A percentile compares a stretch with the other conserved stretches of the same genome.
Evolutionary conservation across 2,329 filamentous ascomycete species (phyloP).

Genomic region (Calonectria multiphialidica): DNA sequence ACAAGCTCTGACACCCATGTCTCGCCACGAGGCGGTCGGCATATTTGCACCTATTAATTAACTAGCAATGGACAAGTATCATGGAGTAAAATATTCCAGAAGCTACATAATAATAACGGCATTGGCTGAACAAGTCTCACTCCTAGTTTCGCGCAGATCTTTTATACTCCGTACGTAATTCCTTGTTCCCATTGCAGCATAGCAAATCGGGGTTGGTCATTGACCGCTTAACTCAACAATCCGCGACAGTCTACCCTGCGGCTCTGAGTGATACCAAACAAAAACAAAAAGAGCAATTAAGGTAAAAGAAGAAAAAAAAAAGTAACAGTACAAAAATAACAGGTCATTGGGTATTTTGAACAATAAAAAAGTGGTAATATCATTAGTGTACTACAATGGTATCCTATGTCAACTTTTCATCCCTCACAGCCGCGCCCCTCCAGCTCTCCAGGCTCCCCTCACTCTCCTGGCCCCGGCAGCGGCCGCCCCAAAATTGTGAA

Average conservation of each 20-base stretch:
- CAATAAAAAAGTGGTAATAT: constrained; percentile 3
- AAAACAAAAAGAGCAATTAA: too few species aligned
- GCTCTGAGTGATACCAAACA: neutral
- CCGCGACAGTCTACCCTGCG: neutral
- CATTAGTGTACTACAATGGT: constrained; percentile 13
- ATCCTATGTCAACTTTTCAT: neutral
- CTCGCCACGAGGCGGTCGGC: neutral
- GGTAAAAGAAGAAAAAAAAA: too few species aligned
- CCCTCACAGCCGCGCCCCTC: constrained; percentile 46
- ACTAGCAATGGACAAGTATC: neutral
- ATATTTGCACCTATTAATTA: neutral
- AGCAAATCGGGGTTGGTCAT: too few species aligned
- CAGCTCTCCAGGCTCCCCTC: constrained; percentile 52
- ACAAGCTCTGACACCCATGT: neutral
- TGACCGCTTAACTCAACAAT: too few species aligned
- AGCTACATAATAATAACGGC: too few species aligned
- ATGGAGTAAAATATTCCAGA: neutral
- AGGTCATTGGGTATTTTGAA: neutral
- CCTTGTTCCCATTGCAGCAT: too few species aligned
- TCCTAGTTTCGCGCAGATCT: neutral
- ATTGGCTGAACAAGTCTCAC: neutral
- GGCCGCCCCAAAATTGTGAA: constrained; percentile 87
- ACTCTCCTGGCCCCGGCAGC: constrained; percentile 52
- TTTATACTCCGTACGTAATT: too few species aligned
- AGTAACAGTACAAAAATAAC: too few species aligned